Percentiles rank a stretch among this genome's conserved stretches.
These are phyloP conservation scores for Penicillium cosmopolitanum DNA, from an alignment of 495 filamentous ascomycete species.

Conservation along the genomic window DNA sequence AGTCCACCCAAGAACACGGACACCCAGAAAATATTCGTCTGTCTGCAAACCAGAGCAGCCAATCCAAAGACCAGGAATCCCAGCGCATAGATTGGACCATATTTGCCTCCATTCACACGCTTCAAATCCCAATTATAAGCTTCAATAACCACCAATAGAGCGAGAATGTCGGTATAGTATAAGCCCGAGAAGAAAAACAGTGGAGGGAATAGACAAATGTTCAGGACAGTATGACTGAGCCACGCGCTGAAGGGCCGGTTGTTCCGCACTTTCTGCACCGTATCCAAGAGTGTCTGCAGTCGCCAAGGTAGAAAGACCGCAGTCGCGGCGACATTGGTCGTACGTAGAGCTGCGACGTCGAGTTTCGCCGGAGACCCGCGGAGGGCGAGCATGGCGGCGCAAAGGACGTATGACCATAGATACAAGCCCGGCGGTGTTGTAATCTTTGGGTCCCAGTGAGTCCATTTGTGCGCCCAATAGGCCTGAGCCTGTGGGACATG, in stretches of 20 bases:
- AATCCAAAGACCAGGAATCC: conserved; percentile 59
- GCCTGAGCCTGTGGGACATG: conserved; percentile 89
- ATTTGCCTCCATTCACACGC: conserved; percentile 20
- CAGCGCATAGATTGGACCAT: conserved; percentile 27
- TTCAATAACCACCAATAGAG: conserved; percentile 63
- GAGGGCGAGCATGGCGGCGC: conserved; percentile 36
- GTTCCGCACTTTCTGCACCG: conserved; percentile 42
- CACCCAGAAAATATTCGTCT: conserved; percentile 98
- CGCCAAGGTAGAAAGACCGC: conserved; percentile 47
- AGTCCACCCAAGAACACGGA: conserved; percentile 81
- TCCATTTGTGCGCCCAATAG: conserved; percentile 77
- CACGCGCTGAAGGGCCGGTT: conserved; percentile 42
- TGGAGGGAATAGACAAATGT: conserved; percentile 84
- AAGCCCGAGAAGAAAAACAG: conserved; percentile 94
- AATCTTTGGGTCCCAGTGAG: conserved; percentile 91
- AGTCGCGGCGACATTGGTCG: conserved; percentile 44
- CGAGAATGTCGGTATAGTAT: conserved; percentile 88
- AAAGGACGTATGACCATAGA: conserved; percentile 55
- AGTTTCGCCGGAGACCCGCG: conserved; percentile 46
- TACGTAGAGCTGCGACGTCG: conserved; percentile 40
- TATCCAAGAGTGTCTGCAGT: conserved; percentile 44
- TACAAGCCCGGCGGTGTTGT: conserved; percentile 93
- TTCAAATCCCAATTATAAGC: conserved; percentile 66
- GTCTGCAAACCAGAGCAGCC: conserved; percentile 72
- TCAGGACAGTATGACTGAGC: conserved; percentile 68